Conservation (phyloP, 2,329 filamentous ascomycete genomes). For the Metarhizium humberi region DNA sequence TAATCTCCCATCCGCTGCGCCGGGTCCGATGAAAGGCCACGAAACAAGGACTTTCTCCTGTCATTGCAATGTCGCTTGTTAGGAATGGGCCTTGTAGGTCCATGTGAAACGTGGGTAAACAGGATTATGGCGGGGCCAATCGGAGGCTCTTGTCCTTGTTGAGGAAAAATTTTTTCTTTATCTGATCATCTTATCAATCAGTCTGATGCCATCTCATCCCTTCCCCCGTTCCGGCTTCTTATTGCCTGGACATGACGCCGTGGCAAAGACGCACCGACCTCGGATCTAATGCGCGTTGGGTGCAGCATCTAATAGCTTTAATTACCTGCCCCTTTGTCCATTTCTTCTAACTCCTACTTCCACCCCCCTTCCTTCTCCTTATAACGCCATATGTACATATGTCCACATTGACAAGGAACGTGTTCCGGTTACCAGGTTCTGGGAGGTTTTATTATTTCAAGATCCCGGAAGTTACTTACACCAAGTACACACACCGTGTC, state of each 20-base stretch:
- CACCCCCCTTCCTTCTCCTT: too few relatives aligned
- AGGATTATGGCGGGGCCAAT: neutral
- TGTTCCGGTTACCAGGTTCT: too few relatives aligned
- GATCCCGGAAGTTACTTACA: neutral
- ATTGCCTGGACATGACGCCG: neutral
- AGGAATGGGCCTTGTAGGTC: neutral
- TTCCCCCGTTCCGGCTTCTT: neutral
- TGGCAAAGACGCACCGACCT: neutral
- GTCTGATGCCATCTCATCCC: neutral
- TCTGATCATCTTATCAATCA: slow-evolving; percentile 10
- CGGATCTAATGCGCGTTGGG: too few relatives aligned
- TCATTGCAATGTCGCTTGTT: neutral
- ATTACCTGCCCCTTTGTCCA: too few relatives aligned
- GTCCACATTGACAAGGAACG: too few relatives aligned
- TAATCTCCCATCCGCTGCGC: neutral
- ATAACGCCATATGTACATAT: too few relatives aligned
- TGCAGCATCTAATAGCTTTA: too few relatives aligned
- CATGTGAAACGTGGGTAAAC: neutral
- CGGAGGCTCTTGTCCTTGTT: neutral
- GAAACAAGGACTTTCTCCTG: neutral
- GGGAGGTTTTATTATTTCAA: too few relatives aligned
- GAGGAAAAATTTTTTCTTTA: neutral
- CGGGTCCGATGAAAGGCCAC: neutral
- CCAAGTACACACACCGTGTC: neutral
- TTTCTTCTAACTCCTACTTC: too few relatives aligned